Evolutionary conservation across 805 yeast species (phyloP).

Genomic region (Pichia occidentalis): DNA sequence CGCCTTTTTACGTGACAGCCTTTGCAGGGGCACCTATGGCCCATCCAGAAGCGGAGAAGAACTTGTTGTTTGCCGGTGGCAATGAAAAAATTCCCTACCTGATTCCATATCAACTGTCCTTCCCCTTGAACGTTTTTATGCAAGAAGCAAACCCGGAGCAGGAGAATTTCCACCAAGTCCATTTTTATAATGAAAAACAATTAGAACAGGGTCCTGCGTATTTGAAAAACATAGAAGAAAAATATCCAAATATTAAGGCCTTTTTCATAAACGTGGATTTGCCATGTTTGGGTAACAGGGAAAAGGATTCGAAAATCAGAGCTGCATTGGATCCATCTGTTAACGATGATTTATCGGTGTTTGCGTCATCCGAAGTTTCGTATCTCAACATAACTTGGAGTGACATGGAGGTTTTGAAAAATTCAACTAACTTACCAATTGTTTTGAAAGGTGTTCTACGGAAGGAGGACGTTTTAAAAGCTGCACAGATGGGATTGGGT

Average conservation of each 20-base stretch:
- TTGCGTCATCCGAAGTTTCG: slow-evolving; percentile 11
- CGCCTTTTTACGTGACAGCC: slow-evolving; percentile 85
- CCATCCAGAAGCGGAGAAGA: slow-evolving; percentile 82
- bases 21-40: slow-evolving; percentile 87
- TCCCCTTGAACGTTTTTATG: slow-evolving; percentile 72
- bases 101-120: slow-evolving; percentile 83
- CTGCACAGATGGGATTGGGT: slow-evolving; percentile 49
- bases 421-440: slow-evolving; percentile 45
- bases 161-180: slow-evolving; percentile 77
- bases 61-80: slow-evolving; percentile 66
- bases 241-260: slow-evolving; percentile 51
- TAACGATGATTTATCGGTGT: slow-evolving; percentile 12
- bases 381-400: slow-evolving; percentile 43
- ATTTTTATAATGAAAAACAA: slow-evolving; percentile 60
- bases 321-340: slow-evolving; percentile 41
- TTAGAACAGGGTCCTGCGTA: slow-evolving; percentile 41
- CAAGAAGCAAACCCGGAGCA: slow-evolving; percentile 57
- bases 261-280: slow-evolving; percentile 83
- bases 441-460: slow-evolving; percentile 57
- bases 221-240: slow-evolving; percentile 18
- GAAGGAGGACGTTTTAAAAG: slow-evolving; percentile 54
- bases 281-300: slow-evolving; percentile 79
- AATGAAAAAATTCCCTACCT: slow-evolving; percentile 66
- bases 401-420: slow-evolving; percentile 48
- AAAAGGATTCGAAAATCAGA: slow-evolving; percentile 73